Evolutionary conservation across 129 eudicot genomes (phyloP).

Genomic region (Artemisia annua): DNA sequence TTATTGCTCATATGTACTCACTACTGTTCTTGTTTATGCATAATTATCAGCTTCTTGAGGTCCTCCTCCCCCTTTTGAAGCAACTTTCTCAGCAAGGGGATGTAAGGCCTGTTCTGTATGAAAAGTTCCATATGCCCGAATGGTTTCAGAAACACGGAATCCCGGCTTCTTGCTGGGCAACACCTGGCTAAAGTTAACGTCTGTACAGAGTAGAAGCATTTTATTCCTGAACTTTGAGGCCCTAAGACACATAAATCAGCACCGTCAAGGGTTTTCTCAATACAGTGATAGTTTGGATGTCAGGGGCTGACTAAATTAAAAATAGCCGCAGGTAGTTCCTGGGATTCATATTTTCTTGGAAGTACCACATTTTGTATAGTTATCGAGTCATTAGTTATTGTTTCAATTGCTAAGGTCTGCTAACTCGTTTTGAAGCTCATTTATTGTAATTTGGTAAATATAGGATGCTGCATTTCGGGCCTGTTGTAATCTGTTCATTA

Average conservation of each 20-base stretch:
- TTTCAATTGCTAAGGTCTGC: constrained; percentile 22
- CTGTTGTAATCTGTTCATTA: constrained; percentile 21
- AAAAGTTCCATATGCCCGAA: constrained; percentile 89
- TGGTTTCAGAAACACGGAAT: constrained; percentile 98
- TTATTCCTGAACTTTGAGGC: constrained; percentile 37
- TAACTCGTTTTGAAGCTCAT: constrained; percentile 17
- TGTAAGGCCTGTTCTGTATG: constrained; percentile 78
- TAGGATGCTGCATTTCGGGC: constrained; percentile 15
- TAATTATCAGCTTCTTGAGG: constrained; percentile 68
- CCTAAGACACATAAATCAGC: constrained; percentile 24
- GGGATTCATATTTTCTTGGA: constrained; percentile 22
- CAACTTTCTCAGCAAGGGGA: constrained; percentile 81
- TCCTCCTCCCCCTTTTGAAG: constrained; percentile 90
- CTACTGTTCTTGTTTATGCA: neutral
- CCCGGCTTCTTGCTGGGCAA: constrained; percentile 56
- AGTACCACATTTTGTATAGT: constrained; percentile 52
- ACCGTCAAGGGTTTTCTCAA: constrained; percentile 6
- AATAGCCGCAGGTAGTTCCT: too few relatives aligned
- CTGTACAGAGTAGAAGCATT: constrained; percentile 33
- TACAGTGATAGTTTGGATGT: constrained; percentile 20
- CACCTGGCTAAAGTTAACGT: constrained; percentile 29
- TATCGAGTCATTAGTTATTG: constrained; percentile 26
- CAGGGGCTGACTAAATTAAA: constrained; percentile 9
- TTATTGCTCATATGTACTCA: neutral
- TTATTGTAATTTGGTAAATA: constrained; percentile 36